phyloP scores from a whole-genome alignment of 805 yeast genomes.

The Sugiyamaella marilandica region DNA sequence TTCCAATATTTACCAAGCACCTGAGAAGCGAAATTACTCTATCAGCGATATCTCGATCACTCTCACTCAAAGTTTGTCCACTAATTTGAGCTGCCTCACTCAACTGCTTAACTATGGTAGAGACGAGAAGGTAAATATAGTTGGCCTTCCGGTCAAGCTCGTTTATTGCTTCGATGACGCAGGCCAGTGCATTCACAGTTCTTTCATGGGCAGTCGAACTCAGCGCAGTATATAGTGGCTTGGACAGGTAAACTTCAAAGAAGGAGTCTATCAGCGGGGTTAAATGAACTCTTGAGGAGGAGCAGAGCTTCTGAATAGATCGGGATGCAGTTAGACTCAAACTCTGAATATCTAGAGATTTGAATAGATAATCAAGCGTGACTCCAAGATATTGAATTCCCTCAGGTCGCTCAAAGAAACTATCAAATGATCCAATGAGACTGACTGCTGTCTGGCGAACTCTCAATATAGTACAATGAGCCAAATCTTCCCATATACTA shows the following conservation, averaged over 20 bases:
- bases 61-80: conserved; percentile 15
- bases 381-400: conserved; percentile 45
- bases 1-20: conserved; percentile 67
- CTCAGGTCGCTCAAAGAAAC: conserved; percentile 47
- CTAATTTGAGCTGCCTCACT: conserved; percentile 16
- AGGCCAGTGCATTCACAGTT: conserved; percentile 31
- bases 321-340: conserved; percentile 43
- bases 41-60: conserved; percentile 20
- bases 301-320: conserved; percentile 48
- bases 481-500: conserved; percentile 28
- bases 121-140: conserved; percentile 34
- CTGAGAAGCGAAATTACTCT: conserved; percentile 51
- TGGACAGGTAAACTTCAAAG: conserved; percentile 25
- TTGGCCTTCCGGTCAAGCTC: conserved; percentile 27
- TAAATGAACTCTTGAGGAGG: conserved; percentile 27
- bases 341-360: conserved; percentile 29
- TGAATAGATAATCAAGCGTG: conserved; percentile 55
- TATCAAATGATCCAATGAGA: conserved; percentile 55
- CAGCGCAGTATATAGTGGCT: conserved; percentile 20
- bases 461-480: conserved; percentile 22
- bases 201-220: conserved; percentile 28
- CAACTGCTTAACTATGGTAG: conserved; percentile 16
- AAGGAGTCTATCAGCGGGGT: conserved; percentile 26
- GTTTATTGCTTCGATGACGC: conserved; percentile 28
- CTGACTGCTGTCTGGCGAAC: conserved; percentile 49